Conservation (phyloP, 306 rosid species). For the Hippophae tibetana region DNA sequence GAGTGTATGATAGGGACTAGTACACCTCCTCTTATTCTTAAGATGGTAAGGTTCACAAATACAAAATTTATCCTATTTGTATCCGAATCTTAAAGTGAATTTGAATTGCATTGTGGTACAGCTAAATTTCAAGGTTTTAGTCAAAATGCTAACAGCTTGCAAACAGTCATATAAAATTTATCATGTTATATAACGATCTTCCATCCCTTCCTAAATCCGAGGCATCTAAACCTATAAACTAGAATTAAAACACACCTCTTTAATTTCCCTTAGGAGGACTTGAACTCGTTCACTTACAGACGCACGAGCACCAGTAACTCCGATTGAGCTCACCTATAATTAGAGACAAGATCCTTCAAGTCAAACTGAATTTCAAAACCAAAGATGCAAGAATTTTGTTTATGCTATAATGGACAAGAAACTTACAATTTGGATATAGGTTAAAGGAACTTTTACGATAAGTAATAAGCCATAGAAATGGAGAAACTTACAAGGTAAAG, state of each 20-base stretch:
- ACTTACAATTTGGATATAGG: background rate
- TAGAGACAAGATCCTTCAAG: constrained; percentile 15
- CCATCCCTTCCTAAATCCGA: background rate
- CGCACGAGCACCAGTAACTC: constrained; percentile 87
- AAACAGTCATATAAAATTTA: too few relatives aligned
- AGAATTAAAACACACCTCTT: constrained; percentile 49
- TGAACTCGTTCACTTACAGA: constrained; percentile 58
- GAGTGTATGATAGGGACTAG: background rate
- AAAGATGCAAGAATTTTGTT: background rate
- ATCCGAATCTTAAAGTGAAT: background rate
- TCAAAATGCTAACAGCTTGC: background rate
- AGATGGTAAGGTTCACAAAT: background rate
- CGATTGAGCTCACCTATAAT: constrained; percentile 75
- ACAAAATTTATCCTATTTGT: background rate
- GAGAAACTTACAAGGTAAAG: constrained; percentile 57
- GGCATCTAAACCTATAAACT: background rate
- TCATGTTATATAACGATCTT: background rate
- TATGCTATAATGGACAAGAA: background rate
- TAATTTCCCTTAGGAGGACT: constrained; percentile 55
- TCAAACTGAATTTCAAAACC: constrained; percentile 6
- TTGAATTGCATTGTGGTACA: background rate
- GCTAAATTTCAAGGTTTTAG: background rate
- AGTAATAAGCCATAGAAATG: background rate
- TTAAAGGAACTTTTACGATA: background rate
- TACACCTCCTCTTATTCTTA: background rate